Evolutionary conservation across 345 rosid species (phyloP), one percentile per base, ranked within the genome.

Genomic region (Nasturtium officinale): DNA sequence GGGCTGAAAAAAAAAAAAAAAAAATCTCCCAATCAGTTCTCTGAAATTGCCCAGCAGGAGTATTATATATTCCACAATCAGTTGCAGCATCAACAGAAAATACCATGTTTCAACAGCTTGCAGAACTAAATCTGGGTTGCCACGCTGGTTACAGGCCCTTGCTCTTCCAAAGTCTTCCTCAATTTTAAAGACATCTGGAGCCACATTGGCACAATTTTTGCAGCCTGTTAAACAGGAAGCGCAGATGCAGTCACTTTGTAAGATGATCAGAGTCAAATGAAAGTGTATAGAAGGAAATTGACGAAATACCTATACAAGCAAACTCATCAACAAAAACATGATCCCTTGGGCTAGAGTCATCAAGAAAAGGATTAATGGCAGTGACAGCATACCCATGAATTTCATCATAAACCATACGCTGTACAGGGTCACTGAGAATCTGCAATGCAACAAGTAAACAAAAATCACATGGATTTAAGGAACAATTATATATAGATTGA

Each of bases 121-220:
- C 62, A 86, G 88, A 65, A 87, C 69, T 75, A 86, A 76, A 25
- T 81, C 83, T 6, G 82, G 77, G 7, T 83, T 80, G 40, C 97
- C 97, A 26, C 80, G 79, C 76, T 91, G 97, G 78, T 77, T 80
- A 69, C 90, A 80, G 0, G 77, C 99, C 85, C 97, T 81, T 54
- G 97, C 99, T 83, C 99, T 86, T 53, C 99, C 99, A 71, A 85
- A 89, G 45, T 94, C 97, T 38, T 94, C 99, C 84, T 94, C 99
- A 42, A 94, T 89, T 18, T 78, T 29, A 77, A 91, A 94, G 59
- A 87, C 89, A 77, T 84, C 85, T 7, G 87, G 74, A 32, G 91
- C 87, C 68, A 94, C 78, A 74, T 85, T 94, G 46, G 95, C 95
- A 85, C 99, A 94, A 60, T 89, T 94, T 75, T 91, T 94, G 81